phyloP scores from a whole-genome alignment of 345 rosid species.

The Syzygium aqueum region DNA sequence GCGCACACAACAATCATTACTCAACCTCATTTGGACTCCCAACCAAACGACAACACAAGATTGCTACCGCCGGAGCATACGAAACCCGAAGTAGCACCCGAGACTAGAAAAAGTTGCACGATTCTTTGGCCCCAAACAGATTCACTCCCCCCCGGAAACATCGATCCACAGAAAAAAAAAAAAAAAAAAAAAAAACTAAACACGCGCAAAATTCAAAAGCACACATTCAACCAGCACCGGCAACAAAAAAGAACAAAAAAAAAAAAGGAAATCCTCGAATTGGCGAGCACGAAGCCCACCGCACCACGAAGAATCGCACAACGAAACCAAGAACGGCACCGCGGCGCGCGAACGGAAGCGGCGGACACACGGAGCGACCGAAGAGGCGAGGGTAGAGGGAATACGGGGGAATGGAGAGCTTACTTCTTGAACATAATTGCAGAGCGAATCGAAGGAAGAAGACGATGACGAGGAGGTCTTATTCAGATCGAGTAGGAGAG shows the following conservation, averaged over 20 bases:
- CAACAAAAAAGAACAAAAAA: too few species aligned
- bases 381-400: background rate
- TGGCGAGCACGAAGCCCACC: background rate
- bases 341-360: background rate
- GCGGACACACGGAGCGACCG: background rate
- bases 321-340: background rate
- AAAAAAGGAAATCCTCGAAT: background rate
- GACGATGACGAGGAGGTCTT: background rate
- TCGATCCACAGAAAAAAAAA: background rate
- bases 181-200: too few species aligned
- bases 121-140: background rate
- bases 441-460: background rate
- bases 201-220: background rate
- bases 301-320: background rate
- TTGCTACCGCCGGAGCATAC: background rate
- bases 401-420: background rate
- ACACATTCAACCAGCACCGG: background rate
- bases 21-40: background rate
- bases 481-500: background rate
- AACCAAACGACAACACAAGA: background rate
- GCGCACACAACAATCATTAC: background rate
- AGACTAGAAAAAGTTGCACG: background rate
- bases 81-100: background rate
- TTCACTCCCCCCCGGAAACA: background rate
- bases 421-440: slow-evolving; percentile 40